Evolutionary conservation across 345 rosid species (phyloP), one percentile per base, ranked within the genome.

Genomic region (Dimocarpus longan): DNA sequence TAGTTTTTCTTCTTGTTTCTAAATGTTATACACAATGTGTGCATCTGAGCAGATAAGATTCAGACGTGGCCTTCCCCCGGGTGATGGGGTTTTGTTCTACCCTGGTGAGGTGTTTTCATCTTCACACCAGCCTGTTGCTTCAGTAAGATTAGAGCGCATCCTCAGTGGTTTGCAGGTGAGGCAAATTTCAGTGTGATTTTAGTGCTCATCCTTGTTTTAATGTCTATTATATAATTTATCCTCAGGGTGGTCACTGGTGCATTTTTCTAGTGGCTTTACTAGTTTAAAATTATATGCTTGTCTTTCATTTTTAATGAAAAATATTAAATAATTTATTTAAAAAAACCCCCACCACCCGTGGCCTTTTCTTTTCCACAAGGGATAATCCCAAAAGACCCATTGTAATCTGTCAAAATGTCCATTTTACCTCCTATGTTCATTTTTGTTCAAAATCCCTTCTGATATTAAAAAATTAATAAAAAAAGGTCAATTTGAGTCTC

Each of bases 81-180:
- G 98, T 57, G 99, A 96, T 76, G 97, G 99, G 22, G 98, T 94
- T 85, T 79, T 94, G 59, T 96, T 73, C 84, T 94, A 94, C 69
- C 98, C 98, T 2, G 98, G 99, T 26, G 91, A 93, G 88, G 99
- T 93, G 75, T 96, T 96, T 85, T 94, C 99, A 11, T 89, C 94
- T 28, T 96, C 94, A 18, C 83, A 65, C 52, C 87, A 94, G 78
- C 98, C 97, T 0, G 93, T 96, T 64, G 99, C 98, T 79, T 96
- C 99, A 9, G 83, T 89, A 24, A 88, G 95, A 86, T 88, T 93
- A 7, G 99, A 96, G 84, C 97, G 99, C 57, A 89, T 94, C 75
- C 98, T 94, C 62, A 90, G 98, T 77, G 95, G 99, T 78, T 82
- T 91, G 84, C 99, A 94, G 97, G 98, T 93, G 77, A 79, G 87